These are phyloP conservation scores for Myriosclerotinia duriaeana DNA, from an alignment of 2,329 filamentous ascomycete genomes.

Conservation along the genomic window DNA sequence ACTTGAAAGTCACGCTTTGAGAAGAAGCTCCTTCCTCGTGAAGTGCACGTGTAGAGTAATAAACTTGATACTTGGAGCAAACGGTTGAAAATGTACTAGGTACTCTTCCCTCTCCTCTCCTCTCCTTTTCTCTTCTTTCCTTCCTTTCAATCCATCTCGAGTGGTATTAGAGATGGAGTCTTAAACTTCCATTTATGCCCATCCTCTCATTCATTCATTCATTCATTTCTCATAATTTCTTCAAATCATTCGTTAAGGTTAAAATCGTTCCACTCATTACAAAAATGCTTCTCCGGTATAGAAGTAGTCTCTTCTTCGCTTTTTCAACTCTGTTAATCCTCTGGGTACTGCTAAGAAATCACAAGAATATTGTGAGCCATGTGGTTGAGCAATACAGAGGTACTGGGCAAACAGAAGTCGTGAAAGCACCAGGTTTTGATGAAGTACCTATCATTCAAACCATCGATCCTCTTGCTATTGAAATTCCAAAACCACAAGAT, in stretches of 20 bases:
- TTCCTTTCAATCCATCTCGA: background rate
- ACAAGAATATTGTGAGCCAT: constrained; percentile 5
- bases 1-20: background rate
- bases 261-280: background rate
- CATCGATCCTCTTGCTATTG: background rate
- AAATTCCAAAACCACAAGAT: background rate
- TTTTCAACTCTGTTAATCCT: background rate
- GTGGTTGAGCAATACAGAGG: constrained; percentile 17
- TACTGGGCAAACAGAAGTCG: background rate
- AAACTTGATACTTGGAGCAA: background rate
- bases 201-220: background rate
- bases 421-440: background rate
- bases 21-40: background rate
- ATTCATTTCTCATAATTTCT: background rate
- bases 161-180: background rate
- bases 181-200: background rate
- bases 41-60: background rate
- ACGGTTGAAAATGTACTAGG: background rate
- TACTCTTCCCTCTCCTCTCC: background rate
- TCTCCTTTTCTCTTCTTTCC: too few relatives aligned
- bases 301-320: constrained; percentile 15
- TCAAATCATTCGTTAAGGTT: background rate
- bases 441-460: background rate
- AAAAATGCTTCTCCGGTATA: constrained; percentile 18
- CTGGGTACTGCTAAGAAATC: constrained; percentile 16